These are phyloP conservation scores for Phellopilus nigrolimitatus DNA, from an alignment of 1,284 basidiomycete genomes.

Conservation along the genomic window DNA sequence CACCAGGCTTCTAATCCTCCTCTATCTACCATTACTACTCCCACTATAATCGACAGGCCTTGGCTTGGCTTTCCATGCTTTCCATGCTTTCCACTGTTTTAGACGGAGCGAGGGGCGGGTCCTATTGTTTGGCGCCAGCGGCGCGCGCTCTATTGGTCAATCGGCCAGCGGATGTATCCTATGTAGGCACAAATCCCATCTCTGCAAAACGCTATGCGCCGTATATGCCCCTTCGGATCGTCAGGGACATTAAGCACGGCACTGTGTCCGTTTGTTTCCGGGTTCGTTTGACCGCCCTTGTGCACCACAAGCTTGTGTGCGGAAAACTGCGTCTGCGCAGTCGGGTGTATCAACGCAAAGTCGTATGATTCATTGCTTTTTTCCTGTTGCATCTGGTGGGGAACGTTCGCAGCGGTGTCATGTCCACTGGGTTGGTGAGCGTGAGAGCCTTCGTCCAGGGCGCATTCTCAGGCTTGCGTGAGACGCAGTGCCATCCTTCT, in stretches of 20 bases:
- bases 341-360: not conserved
- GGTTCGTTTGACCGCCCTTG: not conserved
- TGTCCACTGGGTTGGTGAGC: slow-evolving; percentile 5
- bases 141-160: slow-evolving; percentile 5
- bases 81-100: not conserved
- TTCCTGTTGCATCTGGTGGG: not conserved
- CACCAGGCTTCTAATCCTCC: slow-evolving; percentile 62
- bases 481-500: not conserved
- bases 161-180: slow-evolving; percentile 6
- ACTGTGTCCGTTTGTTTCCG: not conserved
- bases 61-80: slow-evolving; percentile 16
- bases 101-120: slow-evolving; percentile 1
- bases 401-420: slow-evolving; percentile 11
- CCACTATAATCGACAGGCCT: slow-evolving; percentile 6
- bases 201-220: slow-evolving; percentile 4
- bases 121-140: slow-evolving; percentile 1
- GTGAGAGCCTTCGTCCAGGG: not conserved
- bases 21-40: not conserved
- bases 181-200: slow-evolving; percentile 14
- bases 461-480: slow-evolving; percentile 8
- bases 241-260: not conserved
- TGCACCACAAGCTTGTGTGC: not conserved
- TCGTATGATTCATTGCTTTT: slow-evolving; percentile 1
- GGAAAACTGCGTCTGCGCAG: slow-evolving; percentile 2
- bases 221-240: not conserved